phyloP scores from a whole-genome alignment of 345 rosid genomes.

The Clarkia xantiana region DNA sequence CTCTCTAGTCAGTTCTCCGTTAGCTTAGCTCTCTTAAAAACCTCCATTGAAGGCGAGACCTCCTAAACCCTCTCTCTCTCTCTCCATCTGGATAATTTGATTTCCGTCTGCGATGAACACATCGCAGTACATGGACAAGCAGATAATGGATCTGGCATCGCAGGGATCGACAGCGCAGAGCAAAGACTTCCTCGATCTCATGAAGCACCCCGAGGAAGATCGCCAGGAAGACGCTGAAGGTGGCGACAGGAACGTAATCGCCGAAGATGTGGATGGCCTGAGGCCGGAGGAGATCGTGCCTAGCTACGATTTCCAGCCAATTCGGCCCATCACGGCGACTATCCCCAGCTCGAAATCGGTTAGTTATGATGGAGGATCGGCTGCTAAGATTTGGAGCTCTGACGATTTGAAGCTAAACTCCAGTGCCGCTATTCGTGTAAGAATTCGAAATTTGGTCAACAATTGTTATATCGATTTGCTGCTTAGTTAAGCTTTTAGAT shows the following conservation, averaged over 20 bases:
- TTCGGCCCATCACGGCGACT: conserved; percentile 40
- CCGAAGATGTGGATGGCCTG: conserved; percentile 16
- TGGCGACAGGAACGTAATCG: conserved; percentile 3
- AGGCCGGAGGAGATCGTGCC: conserved; percentile 62
- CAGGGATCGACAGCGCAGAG: conserved; percentile 15
- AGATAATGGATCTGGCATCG: conserved; percentile 61
- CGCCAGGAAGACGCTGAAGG: conserved; percentile 8
- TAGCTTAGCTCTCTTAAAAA: too few species aligned
- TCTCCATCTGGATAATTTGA: neutral
- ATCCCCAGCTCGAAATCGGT: conserved; percentile 18
- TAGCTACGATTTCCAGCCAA: conserved; percentile 81
- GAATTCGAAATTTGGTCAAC: neutral
- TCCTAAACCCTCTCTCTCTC: too few species aligned
- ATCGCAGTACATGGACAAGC: conserved; percentile 62
- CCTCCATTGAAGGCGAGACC: too few species aligned
- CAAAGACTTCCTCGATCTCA: conserved; percentile 41
- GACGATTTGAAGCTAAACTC: conserved; percentile 27
- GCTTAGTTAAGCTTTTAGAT: too few species aligned
- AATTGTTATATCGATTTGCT: too few species aligned
- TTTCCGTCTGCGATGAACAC: conserved; percentile 30
- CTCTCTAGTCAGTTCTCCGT: too few species aligned
- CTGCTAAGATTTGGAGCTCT: conserved; percentile 41
- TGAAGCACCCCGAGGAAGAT: conserved; percentile 18
- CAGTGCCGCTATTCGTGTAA: conserved; percentile 1
- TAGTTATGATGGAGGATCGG: conserved; percentile 23